A percentile compares a stretch with the other conserved stretches of the same genome.
Evolutionary conservation across 805 yeast genomes (phyloP).

Genomic region (Tetrapisispora taiwanensis): DNA sequence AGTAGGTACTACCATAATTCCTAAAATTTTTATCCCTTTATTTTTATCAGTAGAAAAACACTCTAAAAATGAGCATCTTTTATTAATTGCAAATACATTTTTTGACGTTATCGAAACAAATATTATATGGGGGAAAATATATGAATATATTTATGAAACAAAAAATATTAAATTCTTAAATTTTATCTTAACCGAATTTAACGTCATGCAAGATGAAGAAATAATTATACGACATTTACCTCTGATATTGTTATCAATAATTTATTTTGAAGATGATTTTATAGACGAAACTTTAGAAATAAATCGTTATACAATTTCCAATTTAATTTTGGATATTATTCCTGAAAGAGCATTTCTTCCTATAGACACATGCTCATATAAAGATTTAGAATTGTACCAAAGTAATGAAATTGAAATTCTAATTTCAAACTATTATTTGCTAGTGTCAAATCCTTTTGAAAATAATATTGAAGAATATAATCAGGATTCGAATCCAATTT

Average conservation of each 20-base stretch:
- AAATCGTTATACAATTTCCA: slow-evolving; percentile 35
- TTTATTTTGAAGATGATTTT: slow-evolving; percentile 23
- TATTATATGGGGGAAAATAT: slow-evolving; percentile 63
- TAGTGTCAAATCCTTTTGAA: slow-evolving; percentile 12
- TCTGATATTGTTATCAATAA: slow-evolving; percentile 42
- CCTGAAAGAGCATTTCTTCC: slow-evolving; percentile 59
- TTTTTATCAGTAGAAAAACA: slow-evolving; percentile 38
- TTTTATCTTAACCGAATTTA: slow-evolving; percentile 55
- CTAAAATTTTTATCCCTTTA: slow-evolving; percentile 57
- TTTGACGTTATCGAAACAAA: slow-evolving; percentile 81
- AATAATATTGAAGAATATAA: slow-evolving; percentile 6
- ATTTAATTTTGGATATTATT: slow-evolving; percentile 39
- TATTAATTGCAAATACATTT: slow-evolving; percentile 53
- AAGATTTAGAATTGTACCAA: slow-evolving; percentile 7
- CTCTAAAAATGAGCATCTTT: slow-evolving; percentile 28
- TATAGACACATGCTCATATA: slow-evolving; percentile 32
- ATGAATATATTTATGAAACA: slow-evolving; percentile 26
- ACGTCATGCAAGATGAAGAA: slow-evolving; percentile 72
- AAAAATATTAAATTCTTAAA: slow-evolving; percentile 38
- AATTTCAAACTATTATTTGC: slow-evolving; percentile 30
- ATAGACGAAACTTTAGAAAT: background rate
- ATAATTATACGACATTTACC: slow-evolving; percentile 73
- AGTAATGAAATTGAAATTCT: slow-evolving; percentile 17
- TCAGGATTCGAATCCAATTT: slow-evolving; percentile 29
- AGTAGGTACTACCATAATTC: slow-evolving; percentile 66